Evolutionary conservation across 2,329 filamentous ascomycete genomes (phyloP), one percentile per base, ranked within the genome.

Genomic region (Aspergillus carbonarius): DNA sequence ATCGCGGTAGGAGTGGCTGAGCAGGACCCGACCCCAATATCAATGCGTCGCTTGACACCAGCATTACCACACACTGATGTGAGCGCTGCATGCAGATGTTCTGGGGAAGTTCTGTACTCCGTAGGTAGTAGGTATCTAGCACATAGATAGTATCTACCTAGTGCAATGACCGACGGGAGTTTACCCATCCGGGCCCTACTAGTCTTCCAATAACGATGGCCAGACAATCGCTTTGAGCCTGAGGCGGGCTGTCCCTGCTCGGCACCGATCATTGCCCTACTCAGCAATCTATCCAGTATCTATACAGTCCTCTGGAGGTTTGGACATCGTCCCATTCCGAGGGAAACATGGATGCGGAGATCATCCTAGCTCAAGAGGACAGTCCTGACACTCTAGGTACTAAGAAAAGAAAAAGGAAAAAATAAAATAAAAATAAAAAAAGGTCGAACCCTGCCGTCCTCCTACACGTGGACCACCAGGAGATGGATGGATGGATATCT

Each of bases 1-100:
- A 32, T 32, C 17, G 12, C 17, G 13, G 6, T 32, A 35, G n/a
- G 32, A 27, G 49, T 51, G 34, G 49, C 49, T 25, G 13, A 37
- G 48, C 10, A 7, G 48, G n/a, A 37, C 48, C 20, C 23, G 34
- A 39, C 25, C 18, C 18, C 51, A n/a, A n/a, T n/a, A n/a, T n/a
- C n/a, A n/a, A n/a, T n/a, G n/a, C n/a, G n/a, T n/a, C n/a, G n/a
- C n/a, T n/a, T n/a, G n/a, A n/a, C n/a, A n/a, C 23, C 3, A 30
- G 32, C 51, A 54, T 54, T 54, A 54, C 51, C 51, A 44, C 51
- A 54, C 40, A 13, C 25, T 44, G 27, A 54, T 51, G 44, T 48
- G 23, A 30, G 25, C 13, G 44, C 44, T 48, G 44, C 44, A 48
- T 48, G 44, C 44, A 48, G 44, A 47, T 47, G 44, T 30, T 27